Percentiles rank a stretch among this genome's conserved stretches.
phyloP scores from a whole-genome alignment of 1,139 yeast species.

The Yarrowia galli region DNA sequence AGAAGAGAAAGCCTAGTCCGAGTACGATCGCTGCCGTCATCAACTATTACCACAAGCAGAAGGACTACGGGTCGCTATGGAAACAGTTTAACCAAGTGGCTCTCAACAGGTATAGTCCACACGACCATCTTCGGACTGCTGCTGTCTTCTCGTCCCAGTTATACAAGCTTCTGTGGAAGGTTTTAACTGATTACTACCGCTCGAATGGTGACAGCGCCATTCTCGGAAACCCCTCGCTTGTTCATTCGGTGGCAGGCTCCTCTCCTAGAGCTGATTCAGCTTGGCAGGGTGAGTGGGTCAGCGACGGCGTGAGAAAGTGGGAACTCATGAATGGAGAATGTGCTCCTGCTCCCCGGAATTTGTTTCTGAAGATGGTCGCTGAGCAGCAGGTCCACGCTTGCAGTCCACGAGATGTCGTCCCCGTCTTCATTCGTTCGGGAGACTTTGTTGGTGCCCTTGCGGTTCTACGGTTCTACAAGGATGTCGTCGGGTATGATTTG shows the following conservation, averaged over 20 bases:
- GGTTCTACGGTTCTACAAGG: constrained; percentile 32
- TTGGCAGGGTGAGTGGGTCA: constrained; percentile 15
- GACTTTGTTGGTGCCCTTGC: constrained; percentile 33
- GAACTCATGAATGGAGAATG: background rate
- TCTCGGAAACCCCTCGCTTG: background rate
- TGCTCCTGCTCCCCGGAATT: constrained; percentile 29
- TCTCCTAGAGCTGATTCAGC: constrained; percentile 10
- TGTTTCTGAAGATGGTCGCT: constrained; percentile 19
- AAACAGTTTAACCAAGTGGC: constrained; percentile 1
- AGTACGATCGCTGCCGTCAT: constrained; percentile 17
- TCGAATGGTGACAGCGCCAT: background rate
- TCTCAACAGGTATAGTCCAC: constrained; percentile 7
- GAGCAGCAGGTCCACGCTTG: constrained; percentile 10
- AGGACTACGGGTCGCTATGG: constrained; percentile 1
- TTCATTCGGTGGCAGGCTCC: constrained; percentile 21
- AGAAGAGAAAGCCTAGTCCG: constrained; percentile 1
- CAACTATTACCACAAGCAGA: constrained; percentile 28
- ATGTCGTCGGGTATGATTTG: constrained; percentile 14
- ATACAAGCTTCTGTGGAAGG: constrained; percentile 17
- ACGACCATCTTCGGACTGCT: constrained; percentile 9
- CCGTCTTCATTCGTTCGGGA: constrained; percentile 19
- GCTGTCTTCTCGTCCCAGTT: background rate
- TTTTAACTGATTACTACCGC: constrained; percentile 14
- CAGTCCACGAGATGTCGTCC: background rate
- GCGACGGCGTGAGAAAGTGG: background rate